Conservation (phyloP, 2,329 filamentous ascomycete species). For the Penicillium glabrum region DNA sequence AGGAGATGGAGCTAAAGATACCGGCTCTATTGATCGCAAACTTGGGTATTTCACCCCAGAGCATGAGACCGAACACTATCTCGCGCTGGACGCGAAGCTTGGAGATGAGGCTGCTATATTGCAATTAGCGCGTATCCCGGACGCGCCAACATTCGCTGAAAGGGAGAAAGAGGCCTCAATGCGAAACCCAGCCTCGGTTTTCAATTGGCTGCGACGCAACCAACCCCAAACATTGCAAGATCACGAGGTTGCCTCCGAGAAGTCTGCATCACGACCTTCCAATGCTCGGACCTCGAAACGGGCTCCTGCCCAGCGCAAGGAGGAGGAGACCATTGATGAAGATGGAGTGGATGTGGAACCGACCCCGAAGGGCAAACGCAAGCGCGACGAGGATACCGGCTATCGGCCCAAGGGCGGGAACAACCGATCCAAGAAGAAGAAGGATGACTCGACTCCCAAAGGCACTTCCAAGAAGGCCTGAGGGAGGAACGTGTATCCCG, state of each 20-base stretch:
- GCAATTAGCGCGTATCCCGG: slow-evolving; percentile 47
- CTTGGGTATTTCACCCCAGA: slow-evolving; percentile 47
- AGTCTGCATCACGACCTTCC: slow-evolving; percentile 40
- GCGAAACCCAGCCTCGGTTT: slow-evolving; percentile 84
- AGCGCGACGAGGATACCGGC: slow-evolving; percentile 48
- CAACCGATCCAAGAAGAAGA: slow-evolving; percentile 41
- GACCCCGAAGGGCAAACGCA: slow-evolving; percentile 45
- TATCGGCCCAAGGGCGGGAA: slow-evolving; percentile 49
- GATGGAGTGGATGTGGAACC: slow-evolving; percentile 43
- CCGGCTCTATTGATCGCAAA: slow-evolving; percentile 29
- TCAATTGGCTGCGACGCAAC: slow-evolving; percentile 90
- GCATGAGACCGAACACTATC: slow-evolving; percentile 44
- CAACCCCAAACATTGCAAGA: slow-evolving; percentile 81
- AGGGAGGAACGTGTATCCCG: neutral
- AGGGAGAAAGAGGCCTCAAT: slow-evolving; percentile 58
- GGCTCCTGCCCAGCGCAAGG: slow-evolving; percentile 38
- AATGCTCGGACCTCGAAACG: slow-evolving; percentile 45
- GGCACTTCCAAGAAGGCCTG: slow-evolving; percentile 33
- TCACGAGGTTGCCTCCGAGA: slow-evolving; percentile 53
- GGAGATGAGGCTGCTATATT: slow-evolving; percentile 50
- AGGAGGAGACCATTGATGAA: slow-evolving; percentile 45
- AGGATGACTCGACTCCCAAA: slow-evolving; percentile 40
- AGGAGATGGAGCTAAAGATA: slow-evolving; percentile 13
- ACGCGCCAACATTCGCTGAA: slow-evolving; percentile 48
- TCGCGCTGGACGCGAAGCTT: slow-evolving; percentile 43